Base-by-base conservation (phyloP, 306 rosid genomes). In the Acacia confusa region DNA sequence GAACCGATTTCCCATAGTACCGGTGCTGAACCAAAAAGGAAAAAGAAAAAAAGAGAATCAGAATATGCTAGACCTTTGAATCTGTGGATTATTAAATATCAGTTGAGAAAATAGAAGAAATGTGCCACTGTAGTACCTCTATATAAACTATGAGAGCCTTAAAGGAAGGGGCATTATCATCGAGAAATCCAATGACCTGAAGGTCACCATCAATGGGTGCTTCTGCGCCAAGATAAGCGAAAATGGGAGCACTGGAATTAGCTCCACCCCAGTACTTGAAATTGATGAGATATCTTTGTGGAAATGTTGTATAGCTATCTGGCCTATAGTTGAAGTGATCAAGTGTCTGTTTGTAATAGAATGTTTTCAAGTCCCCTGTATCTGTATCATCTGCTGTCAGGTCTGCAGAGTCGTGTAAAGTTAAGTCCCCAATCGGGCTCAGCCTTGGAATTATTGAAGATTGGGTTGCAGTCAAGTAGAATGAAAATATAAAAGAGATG, bases 301-400 rank as follows among this genome's bases (percentile, higher is more conserved):
- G 82, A 76, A 91, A 89, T 66, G 81, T 88, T 20, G 57, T 50
- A 89, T 85, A 91, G 80, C 96, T 86, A 25, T 91, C 93, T 8
- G 87, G 78, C 69, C 85, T 84, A 34, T 85, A 88, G 77, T 89
- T 91, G 88, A 91, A 91, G 84, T 91, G 95, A 81, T 91, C 95
- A 0, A 91, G 89, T 9, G 87, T 91, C 82, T 91, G 95, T 28
- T 78, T 78, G 79, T 70, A 89, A 74, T 77, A 89, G 70, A 73
- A 87, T 17, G 91, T 89, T 64, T 83, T 38, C 58, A 82, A 72
- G 17, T 87, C 86, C 14, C 55, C 74, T 1, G 72, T 45, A 70
- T 66, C 74, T 1, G 68, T 52, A 70, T 60, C 20, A 17, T 3
- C 36, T 19, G 60, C n/a, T 5, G 75, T n/a, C 45, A 50, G 22